Evolutionary conservation across 306 rosid genomes (phyloP).

Genomic region (Dalbergia cultrata): DNA sequence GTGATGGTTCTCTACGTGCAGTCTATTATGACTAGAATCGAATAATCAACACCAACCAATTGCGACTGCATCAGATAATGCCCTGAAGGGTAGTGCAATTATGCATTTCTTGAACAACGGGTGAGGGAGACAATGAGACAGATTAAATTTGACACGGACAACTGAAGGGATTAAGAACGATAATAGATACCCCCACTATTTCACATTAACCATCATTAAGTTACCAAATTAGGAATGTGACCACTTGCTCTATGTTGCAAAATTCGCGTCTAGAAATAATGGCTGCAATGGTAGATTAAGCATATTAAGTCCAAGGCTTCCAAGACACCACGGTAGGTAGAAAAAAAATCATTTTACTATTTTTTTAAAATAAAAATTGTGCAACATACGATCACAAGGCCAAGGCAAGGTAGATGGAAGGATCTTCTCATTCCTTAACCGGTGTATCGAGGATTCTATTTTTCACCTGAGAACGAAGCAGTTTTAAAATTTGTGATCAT

Average conservation of each 20-base stretch:
- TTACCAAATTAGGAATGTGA: background rate
- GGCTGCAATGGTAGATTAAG: background rate
- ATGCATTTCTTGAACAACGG: background rate
- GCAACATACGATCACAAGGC: too few relatives aligned
- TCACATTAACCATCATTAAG: background rate
- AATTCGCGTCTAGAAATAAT: too few relatives aligned
- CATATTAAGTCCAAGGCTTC: background rate
- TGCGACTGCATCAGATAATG: background rate
- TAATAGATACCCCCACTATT: background rate
- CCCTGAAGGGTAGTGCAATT: background rate
- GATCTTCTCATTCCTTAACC: too few relatives aligned
- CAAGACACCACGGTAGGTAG: too few relatives aligned
- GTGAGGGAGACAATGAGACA: background rate
- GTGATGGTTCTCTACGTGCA: background rate
- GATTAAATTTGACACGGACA: background rate
- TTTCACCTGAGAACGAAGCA: too few relatives aligned
- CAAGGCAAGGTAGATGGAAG: too few relatives aligned
- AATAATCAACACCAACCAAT: background rate
- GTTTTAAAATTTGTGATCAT: too few relatives aligned
- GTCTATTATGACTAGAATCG: background rate
- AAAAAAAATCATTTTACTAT: too few relatives aligned
- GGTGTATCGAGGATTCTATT: too few relatives aligned
- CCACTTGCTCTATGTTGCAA: too few relatives aligned
- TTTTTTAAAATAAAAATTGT: too few relatives aligned
- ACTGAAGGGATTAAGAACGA: background rate